phyloP scores from a whole-genome alignment of 2,329 filamentous ascomycete genomes.

The Colletotrichum melonis region DNA sequence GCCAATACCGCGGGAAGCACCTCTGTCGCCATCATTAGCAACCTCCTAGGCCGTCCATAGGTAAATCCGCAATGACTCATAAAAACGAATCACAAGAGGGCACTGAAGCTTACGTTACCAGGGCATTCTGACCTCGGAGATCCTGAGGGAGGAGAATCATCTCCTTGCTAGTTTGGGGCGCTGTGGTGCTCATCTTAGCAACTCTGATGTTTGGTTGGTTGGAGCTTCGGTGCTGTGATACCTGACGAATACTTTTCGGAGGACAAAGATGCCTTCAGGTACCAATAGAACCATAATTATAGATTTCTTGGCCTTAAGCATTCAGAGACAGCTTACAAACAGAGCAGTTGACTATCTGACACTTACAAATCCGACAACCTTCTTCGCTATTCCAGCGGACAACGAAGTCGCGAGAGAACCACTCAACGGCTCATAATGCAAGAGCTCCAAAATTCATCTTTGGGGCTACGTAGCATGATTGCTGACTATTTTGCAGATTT shows the following conservation, averaged over 20 bases:
- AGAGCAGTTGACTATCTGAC: background rate
- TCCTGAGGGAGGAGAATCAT: background rate
- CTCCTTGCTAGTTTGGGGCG: background rate
- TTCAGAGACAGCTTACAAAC: background rate
- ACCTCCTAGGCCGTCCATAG: too few relatives aligned
- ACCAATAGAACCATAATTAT: background rate
- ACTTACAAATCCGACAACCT: too few relatives aligned
- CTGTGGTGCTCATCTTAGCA: background rate
- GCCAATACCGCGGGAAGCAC: slow-evolving; percentile 61
- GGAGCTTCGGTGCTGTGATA: background rate
- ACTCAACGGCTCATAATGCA: background rate
- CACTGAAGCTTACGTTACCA: background rate
- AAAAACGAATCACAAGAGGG: background rate
- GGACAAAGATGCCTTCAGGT: background rate
- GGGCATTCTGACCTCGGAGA: background rate
- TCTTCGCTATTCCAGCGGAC: background rate
- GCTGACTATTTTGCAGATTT: background rate
- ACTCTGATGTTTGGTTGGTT: background rate
- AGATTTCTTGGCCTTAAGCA: background rate
- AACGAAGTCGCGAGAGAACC: background rate
- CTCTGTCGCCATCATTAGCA: slow-evolving; percentile 59
- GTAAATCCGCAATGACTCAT: background rate
- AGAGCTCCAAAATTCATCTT: background rate
- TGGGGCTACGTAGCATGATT: background rate
- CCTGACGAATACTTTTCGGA: background rate